Evolutionary conservation across 2,329 filamentous ascomycete species (phyloP).

Genomic region (Hymenoscyphus fraxineus): DNA sequence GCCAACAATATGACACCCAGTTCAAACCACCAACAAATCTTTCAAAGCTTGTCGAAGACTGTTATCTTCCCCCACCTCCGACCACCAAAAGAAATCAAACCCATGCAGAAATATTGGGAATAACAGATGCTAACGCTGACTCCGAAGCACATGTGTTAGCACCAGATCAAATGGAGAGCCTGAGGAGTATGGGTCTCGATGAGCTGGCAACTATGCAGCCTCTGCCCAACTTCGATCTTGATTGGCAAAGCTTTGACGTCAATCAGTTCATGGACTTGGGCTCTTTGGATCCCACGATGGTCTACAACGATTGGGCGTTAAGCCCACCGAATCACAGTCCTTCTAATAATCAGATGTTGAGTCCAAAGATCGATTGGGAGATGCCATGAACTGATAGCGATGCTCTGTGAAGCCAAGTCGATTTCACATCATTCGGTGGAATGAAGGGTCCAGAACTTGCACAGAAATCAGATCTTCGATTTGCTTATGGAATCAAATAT

Average conservation of each 20-base stretch:
- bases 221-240: slow-evolving; percentile 10
- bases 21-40: slow-evolving; percentile 15
- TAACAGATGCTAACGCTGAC: not conserved
- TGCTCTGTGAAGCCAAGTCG: not conserved
- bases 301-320: slow-evolving; percentile 1
- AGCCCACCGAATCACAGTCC: not conserved
- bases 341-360: not conserved
- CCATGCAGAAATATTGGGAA: not conserved
- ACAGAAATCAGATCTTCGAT: not conserved
- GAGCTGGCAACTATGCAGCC: slow-evolving; percentile 14
- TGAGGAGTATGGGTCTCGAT: slow-evolving; percentile 8
- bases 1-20: slow-evolving; percentile 40
- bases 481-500: not conserved
- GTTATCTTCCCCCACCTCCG: slow-evolving; percentile 37
- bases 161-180: not conserved
- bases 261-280: slow-evolving; percentile 9
- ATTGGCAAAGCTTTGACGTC: slow-evolving; percentile 9
- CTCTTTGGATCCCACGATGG: not conserved
- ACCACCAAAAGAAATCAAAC: not conserved
- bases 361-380: not conserved
- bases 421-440: not conserved
- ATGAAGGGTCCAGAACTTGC: not conserved
- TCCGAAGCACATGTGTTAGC: not conserved
- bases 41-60: slow-evolving; percentile 11
- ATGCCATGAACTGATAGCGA: not conserved